Evolutionary conservation across 306 rosid genomes (phyloP).

Genomic region (Malus sylvestris): DNA sequence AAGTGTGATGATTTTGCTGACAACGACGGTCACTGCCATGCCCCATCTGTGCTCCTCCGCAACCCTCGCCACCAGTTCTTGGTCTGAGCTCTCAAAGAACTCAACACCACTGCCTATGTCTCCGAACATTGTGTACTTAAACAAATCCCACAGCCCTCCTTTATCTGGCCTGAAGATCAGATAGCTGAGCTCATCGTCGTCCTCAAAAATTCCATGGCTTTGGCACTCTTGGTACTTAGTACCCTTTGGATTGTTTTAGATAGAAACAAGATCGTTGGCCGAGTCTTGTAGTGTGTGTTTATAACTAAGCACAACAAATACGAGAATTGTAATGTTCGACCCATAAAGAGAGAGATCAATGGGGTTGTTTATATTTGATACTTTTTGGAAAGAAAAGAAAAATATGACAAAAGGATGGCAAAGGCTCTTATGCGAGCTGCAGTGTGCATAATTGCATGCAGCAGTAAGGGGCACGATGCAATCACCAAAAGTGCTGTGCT

Average conservation of each 20-base stretch:
- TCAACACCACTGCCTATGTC: conserved; percentile 20
- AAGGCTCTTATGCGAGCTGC: neutral
- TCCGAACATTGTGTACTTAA: conserved; percentile 21
- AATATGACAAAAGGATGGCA: neutral
- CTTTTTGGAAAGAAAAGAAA: too few relatives aligned
- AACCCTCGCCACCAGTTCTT: neutral
- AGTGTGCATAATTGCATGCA: neutral
- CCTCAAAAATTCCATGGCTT: neutral
- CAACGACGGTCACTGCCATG: conserved; percentile 41
- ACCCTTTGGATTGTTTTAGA: neutral
- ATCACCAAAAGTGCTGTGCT: neutral
- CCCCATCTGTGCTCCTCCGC: conserved; percentile 43
- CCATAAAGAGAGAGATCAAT: too few relatives aligned
- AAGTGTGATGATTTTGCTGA: conserved; percentile 39
- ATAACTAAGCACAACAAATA: too few relatives aligned
- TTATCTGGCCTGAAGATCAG: conserved; percentile 53
- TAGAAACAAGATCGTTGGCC: too few relatives aligned
- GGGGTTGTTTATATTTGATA: too few relatives aligned
- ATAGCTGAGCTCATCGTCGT: conserved; percentile 22
- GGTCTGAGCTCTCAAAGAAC: conserved; percentile 42
- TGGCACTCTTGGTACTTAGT: neutral
- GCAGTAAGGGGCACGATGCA: neutral
- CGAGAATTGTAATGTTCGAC: too few relatives aligned
- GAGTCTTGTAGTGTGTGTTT: too few relatives aligned
- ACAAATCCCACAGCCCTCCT: conserved; percentile 41